Percentiles rank a stretch among this genome's conserved stretches.
These are phyloP conservation scores for Fusarium sp. DNA, from an alignment of 2,329 filamentous ascomycete species.

Conservation along the genomic window DNA sequence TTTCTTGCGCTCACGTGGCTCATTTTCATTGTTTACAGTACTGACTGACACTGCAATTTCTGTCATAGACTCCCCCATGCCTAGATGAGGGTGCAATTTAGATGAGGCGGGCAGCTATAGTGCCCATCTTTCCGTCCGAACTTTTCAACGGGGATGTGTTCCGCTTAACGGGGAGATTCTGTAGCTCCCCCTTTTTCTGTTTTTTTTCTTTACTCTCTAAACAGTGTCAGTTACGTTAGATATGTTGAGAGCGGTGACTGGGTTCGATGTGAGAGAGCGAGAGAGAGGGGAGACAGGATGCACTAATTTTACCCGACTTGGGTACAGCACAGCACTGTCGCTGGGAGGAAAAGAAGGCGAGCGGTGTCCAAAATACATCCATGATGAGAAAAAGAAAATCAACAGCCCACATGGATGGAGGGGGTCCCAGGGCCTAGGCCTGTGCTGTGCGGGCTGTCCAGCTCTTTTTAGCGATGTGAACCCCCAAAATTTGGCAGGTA, in stretches of 20 bases:
- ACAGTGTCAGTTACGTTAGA: constrained; percentile 26
- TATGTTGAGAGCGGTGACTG: constrained; percentile 37
- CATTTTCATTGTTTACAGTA: constrained; percentile 22
- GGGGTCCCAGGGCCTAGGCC: neutral
- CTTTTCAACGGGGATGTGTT: constrained; percentile 28
- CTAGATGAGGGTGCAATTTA: constrained; percentile 15
- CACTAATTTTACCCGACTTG: constrained; percentile 20
- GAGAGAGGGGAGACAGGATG: constrained; percentile 4
- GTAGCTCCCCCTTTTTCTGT: constrained; percentile 10
- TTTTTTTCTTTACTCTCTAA: neutral
- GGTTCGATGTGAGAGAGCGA: constrained; percentile 22
- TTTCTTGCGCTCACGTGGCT: constrained; percentile 37
- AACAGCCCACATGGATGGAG: neutral
- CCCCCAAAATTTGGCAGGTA: neutral
- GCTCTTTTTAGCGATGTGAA: constrained; percentile 1
- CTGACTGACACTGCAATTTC: constrained; percentile 16
- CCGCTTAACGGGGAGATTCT: constrained; percentile 23
- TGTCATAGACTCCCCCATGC: constrained; percentile 1
- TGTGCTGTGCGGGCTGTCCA: neutral
- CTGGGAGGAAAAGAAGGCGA: neutral
- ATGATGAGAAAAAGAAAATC: constrained; percentile 1
- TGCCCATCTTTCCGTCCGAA: constrained; percentile 11
- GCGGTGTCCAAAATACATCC: constrained; percentile 3
- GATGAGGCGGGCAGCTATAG: constrained; percentile 28
- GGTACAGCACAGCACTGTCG: neutral